These are phyloP conservation scores for Darksidea phi DNA, from an alignment of 495 filamentous ascomycete species.

Conservation along the genomic window DNA sequence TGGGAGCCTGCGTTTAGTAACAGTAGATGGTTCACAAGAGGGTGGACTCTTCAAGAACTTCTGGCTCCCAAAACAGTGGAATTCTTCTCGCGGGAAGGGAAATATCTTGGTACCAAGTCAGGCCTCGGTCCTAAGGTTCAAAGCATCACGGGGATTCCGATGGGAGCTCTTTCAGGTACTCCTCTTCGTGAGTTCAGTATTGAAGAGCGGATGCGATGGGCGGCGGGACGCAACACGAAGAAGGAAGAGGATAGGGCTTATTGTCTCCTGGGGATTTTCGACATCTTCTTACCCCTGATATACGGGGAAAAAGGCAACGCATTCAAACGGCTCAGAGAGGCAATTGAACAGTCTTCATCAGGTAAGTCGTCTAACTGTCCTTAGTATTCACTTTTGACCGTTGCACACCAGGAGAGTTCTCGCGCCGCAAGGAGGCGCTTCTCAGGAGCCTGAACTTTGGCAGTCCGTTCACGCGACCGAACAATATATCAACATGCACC, in stretches of 20 bases:
- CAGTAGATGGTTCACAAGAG: slow-evolving; percentile 28
- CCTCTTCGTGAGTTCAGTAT: slow-evolving; percentile 18
- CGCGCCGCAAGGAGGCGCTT: neutral
- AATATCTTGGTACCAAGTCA: slow-evolving; percentile 12
- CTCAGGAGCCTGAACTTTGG: neutral
- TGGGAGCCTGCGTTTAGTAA: slow-evolving; percentile 6
- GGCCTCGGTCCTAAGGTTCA: neutral
- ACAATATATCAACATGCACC: neutral
- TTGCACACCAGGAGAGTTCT: neutral
- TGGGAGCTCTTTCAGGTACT: slow-evolving; percentile 1
- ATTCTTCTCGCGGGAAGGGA: slow-evolving; percentile 24
- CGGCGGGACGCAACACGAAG: slow-evolving; percentile 10
- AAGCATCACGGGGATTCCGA: slow-evolving; percentile 14
- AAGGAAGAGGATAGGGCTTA: slow-evolving; percentile 28
- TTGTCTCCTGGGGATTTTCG: slow-evolving; percentile 32
- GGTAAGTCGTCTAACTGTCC: neutral
- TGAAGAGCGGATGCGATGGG: slow-evolving; percentile 24
- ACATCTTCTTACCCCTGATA: slow-evolving; percentile 11
- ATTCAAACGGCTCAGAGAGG: neutral
- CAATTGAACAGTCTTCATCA: neutral
- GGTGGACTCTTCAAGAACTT: slow-evolving; percentile 33
- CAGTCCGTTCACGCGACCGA: neutral
- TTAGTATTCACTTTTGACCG: neutral
- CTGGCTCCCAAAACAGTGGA: slow-evolving; percentile 21
- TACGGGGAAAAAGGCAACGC: slow-evolving; percentile 27